Evolutionary conservation across 805 yeast species (phyloP), one percentile per base, ranked within the genome.

Genomic region (Ogataea chonburiensis): DNA sequence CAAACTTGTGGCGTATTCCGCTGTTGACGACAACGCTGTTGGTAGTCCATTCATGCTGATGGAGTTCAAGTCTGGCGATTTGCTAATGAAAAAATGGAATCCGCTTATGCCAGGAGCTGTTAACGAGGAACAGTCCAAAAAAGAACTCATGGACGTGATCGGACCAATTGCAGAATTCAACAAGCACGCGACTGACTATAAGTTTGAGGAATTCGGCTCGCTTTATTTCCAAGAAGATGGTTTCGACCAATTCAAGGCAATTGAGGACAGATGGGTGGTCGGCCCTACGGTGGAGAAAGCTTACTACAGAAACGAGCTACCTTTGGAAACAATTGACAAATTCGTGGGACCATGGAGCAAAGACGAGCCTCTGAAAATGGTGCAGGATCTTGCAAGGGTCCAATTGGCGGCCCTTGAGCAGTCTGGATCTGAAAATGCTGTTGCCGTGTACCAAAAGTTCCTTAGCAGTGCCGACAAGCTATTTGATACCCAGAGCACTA

Each of bases 71-170:
- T 81, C 76, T 33, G 96, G 97, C 32, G 82, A 79, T 17, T 71
- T 85, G 42, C 67, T 91, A 47, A 91, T 93, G 96, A 83, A 77
- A 50, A 67, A 77, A 45, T 91, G 98, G 98, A 77, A 85, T 46
- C 98, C 98, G 12, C 73, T 86, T 58, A 66, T 73, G 14, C 67
- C 69, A 18, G 86, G 83, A 43, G 68, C 73, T 35, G 63, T 67
- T 23, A 71, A 71, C 43, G 71, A 74, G 26, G 70, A 70, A 16
- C 60, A 64, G 14, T 67, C 75, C 17, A 71, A 71, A 31, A 71
- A 64, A 11, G 67, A 73, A 30, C 62, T 84, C 45, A 68, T 72
- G 44, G 60, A 66, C 24, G 91, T 82, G 7, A 74, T 93, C 50
- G 73, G 75, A 35, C 91, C 94, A 26, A 64, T 88, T 37, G 76